Evolutionary conservation across 495 filamentous ascomycete genomes (phyloP).

Genomic region (Immersiella caudata): DNA sequence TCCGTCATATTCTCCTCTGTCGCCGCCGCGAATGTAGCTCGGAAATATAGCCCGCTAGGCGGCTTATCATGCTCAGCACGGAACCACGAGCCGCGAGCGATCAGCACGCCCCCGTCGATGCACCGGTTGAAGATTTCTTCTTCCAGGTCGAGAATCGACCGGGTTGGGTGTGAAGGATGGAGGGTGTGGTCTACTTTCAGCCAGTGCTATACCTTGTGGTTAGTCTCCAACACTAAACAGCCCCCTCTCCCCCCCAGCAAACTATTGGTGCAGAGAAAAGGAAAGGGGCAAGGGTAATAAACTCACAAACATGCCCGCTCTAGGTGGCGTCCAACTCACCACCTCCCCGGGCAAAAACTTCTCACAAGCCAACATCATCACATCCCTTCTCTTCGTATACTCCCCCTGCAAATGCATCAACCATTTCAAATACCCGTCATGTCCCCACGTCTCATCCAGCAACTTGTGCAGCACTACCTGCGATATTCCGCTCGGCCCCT

Average conservation of each 20-base stretch:
- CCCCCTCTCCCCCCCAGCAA: too few species aligned
- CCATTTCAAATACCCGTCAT: constrained; percentile 90
- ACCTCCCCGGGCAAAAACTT: constrained; percentile 73
- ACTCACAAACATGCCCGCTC: constrained; percentile 97
- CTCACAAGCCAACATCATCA: constrained; percentile 82
- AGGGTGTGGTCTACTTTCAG: constrained; percentile 72
- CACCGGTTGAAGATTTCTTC: constrained; percentile 78
- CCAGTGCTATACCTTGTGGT: constrained; percentile 65
- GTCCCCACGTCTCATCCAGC: constrained; percentile 92
- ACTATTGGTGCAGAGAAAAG: too few species aligned
- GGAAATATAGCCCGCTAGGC: constrained; percentile 70
- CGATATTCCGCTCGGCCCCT: constrained; percentile 80
- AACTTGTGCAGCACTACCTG: constrained; percentile 87
- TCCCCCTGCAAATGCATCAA: constrained; percentile 79
- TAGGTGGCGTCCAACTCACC: constrained; percentile 79
- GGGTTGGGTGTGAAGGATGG: constrained; percentile 66
- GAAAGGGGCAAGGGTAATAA: background rate
- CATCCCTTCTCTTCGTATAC: constrained; percentile 78
- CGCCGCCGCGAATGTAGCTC: constrained; percentile 85
- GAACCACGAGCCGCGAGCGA: constrained; percentile 90
- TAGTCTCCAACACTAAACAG: background rate
- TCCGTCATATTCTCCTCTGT: constrained; percentile 72
- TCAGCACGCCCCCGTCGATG: constrained; percentile 70
- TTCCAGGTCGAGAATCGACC: constrained; percentile 70
- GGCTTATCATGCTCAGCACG: constrained; percentile 56